Percentiles rank a stretch among this genome's conserved stretches.
Evolutionary conservation across 2,329 filamentous ascomycete genomes (phyloP).

Genomic region (Trichoderma sp.): DNA sequence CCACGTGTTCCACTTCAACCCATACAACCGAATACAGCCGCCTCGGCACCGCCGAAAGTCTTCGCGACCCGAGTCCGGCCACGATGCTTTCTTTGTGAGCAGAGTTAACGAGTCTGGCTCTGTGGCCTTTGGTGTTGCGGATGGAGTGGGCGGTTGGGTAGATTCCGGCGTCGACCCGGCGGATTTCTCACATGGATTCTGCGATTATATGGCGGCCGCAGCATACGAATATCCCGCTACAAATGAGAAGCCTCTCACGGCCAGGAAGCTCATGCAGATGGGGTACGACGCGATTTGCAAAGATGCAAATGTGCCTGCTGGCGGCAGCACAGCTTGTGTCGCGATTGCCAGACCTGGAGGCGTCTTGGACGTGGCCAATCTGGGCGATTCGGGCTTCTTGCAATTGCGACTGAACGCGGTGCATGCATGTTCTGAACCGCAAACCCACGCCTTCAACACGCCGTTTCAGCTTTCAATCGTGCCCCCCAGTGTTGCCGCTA

Average conservation of each 20-base stretch:
- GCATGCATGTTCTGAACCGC: constrained; percentile 75
- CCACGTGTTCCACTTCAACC: constrained; percentile 71
- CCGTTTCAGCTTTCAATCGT: constrained; percentile 92
- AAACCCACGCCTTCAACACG: constrained; percentile 97
- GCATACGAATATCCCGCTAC: constrained; percentile 57
- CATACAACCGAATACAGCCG: constrained; percentile 56
- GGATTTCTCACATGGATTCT: constrained; percentile 91
- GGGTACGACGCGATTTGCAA: constrained; percentile 80
- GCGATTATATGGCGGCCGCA: constrained; percentile 83
- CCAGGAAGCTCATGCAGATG: constrained; percentile 70
- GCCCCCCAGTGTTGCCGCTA: constrained; percentile 72
- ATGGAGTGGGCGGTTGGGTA: constrained; percentile 94
- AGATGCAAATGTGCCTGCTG: constrained; percentile 71
- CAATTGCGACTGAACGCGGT: constrained; percentile 83
- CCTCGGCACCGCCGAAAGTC: constrained; percentile 36
- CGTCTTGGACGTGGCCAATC: constrained; percentile 80
- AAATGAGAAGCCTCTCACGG: constrained; percentile 45
- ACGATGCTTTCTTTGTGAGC: constrained; percentile 94
- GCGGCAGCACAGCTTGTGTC: constrained; percentile 91
- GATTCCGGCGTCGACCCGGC: constrained; percentile 90
- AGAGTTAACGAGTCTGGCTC: constrained; percentile 68
- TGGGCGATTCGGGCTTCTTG: constrained; percentile 92
- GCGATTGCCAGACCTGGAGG: constrained; percentile 72
- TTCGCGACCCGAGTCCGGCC: constrained; percentile 71
- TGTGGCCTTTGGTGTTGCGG: constrained; percentile 83